Evolutionary conservation across 768 basidiomycete species (phyloP), one percentile per base, ranked within the genome.

Genomic region (Epithele typhae): DNA sequence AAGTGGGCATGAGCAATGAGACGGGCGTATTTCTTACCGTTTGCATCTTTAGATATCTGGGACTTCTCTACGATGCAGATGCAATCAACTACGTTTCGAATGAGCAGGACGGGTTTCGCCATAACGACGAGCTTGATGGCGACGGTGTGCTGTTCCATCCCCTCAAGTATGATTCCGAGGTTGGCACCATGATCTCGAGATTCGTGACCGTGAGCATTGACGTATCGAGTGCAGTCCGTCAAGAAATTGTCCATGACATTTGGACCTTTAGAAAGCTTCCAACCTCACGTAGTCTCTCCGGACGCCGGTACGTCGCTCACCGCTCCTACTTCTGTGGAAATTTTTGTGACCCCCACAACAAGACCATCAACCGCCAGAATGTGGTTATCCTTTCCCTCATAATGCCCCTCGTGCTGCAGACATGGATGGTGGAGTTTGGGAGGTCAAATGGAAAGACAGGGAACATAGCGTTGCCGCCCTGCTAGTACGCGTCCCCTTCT

Each of bases 391-490:
- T 4, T 37, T 30, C 54, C 81, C 82, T 3, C 87, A 90, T 54
- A 65, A 81, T 55, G 72, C 68, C 3, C 73, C 75, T 22, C 79
- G 82, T 34, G 71, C 71, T 25, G 35, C 72, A 5, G 56, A 57
- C 10, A 89, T 87, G 86, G 77, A 81, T 43, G 51, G 56, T 1
- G 64, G 71, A 4, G 81, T 82, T 48, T 90, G 84, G 80, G 84
- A 85, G 57, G 72, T 89, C 33, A 92, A 90, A 59, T 92, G 85
- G 84, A 70, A 75, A 22, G 78, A 86, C 61, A 74, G 88, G 35
- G 82, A 87, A 49, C 82, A 91, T 54, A 85, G 82, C 49, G 75
- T 88, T 34, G 77, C 69, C 50, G 88, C 88, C 19, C 69, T 87
- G 38, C 77, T 79, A 76, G 88, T 87, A 60, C 45, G 69, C 62